Conservation (phyloP, 2,329 filamentous ascomycete genomes). For the Rhinocladiella similis region DNA sequence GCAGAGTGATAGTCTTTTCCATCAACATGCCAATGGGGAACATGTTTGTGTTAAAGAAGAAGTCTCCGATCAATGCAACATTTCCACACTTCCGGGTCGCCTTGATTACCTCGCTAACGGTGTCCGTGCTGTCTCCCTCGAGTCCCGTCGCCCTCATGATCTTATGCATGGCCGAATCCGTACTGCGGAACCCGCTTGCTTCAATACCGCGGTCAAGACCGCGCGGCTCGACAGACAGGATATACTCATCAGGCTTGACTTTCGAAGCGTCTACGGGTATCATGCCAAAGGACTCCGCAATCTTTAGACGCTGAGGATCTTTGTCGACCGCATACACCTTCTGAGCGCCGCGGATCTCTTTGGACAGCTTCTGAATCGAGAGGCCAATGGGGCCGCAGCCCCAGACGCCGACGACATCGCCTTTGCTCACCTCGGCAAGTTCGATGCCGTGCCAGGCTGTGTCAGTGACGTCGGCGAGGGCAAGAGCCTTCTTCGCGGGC, state of each 20-base stretch:
- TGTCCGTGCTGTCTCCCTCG: slow-evolving; percentile 72
- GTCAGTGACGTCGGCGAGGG: slow-evolving; percentile 73
- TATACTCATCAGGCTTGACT: slow-evolving; percentile 62
- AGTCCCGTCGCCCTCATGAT: slow-evolving; percentile 58
- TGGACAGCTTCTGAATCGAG: slow-evolving; percentile 53
- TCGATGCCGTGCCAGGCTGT: slow-evolving; percentile 81
- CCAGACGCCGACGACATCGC: slow-evolving; percentile 21
- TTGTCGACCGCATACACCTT: slow-evolving; percentile 73
- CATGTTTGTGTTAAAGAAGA: slow-evolving; percentile 77
- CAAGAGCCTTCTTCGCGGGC: slow-evolving; percentile 80
- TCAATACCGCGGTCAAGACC: slow-evolving; percentile 72
- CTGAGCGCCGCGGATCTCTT: slow-evolving; percentile 66
- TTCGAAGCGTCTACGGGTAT: slow-evolving; percentile 58
- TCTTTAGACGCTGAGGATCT: slow-evolving; percentile 46
- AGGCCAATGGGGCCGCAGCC: slow-evolving; percentile 19
- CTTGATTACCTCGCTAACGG: slow-evolving; percentile 49
- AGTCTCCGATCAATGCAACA: slow-evolving; percentile 61
- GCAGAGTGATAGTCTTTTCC: slow-evolving; percentile 48
- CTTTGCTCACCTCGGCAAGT: slow-evolving; percentile 60
- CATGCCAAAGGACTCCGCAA: slow-evolving; percentile 8
- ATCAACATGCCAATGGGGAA: slow-evolving; percentile 81
- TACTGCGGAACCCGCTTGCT: slow-evolving; percentile 56
- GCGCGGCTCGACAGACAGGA: slow-evolving; percentile 68
- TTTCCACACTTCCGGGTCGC: slow-evolving; percentile 46
- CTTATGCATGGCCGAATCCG: slow-evolving; percentile 55